Evolutionary conservation across 2,329 filamentous ascomycete species (phyloP).

Genomic region (Pseudogymnoascus sp.): DNA sequence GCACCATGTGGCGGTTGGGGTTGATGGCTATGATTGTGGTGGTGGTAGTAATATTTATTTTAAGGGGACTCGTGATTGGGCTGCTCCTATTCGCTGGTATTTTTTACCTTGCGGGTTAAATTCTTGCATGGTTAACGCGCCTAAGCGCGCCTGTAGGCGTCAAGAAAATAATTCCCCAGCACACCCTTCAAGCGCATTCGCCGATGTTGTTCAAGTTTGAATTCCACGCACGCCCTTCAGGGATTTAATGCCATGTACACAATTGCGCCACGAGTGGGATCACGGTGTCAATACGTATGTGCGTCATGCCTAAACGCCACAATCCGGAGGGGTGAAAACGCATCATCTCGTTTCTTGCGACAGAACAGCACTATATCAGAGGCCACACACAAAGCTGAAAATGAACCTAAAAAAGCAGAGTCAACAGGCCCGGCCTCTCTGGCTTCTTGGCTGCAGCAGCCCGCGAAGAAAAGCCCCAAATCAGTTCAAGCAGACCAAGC

Average conservation of each 20-base stretch:
- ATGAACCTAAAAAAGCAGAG: neutral
- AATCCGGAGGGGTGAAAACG: neutral
- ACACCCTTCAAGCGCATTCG: neutral
- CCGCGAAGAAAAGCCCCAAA: neutral
- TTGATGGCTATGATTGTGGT: neutral
- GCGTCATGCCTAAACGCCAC: neutral
- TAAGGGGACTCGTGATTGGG: neutral
- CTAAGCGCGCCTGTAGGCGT: neutral
- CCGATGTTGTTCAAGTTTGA: neutral
- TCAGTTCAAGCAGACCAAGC: neutral
- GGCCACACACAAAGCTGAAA: neutral
- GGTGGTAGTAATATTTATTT: neutral
- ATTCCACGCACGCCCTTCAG: neutral
- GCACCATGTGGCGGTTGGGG: neutral
- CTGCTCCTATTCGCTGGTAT: neutral
- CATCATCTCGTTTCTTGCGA: neutral
- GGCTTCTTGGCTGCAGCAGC: neutral
- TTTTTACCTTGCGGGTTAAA: conserved; percentile 7
- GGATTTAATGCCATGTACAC: neutral
- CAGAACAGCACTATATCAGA: neutral
- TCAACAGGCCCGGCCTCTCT: neutral
- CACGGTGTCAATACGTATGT: neutral
- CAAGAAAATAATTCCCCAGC: neutral
- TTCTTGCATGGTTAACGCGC: neutral
- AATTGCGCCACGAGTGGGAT: conserved; percentile 2